phyloP scores from a whole-genome alignment of 768 basidiomycete genomes.

The Boletus vermiculosoides region DNA sequence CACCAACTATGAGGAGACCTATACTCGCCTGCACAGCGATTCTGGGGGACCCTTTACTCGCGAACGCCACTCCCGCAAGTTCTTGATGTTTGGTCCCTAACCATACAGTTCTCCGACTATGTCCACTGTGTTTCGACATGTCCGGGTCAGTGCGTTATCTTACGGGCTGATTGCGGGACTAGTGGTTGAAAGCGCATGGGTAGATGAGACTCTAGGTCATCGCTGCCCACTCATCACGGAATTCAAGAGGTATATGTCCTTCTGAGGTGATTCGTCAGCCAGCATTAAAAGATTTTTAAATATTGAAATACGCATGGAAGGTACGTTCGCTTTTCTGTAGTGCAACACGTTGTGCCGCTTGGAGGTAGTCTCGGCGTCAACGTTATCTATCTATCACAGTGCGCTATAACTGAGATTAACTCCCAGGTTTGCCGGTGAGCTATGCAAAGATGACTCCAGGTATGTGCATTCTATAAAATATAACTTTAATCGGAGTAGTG shows the following conservation, averaged over 20 bases:
- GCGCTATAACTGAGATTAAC: background rate
- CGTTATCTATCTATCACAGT: background rate
- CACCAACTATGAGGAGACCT: background rate
- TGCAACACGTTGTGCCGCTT: background rate
- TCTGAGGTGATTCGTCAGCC: background rate
- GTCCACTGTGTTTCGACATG: background rate
- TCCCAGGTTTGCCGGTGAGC: background rate
- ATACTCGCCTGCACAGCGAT: conserved; percentile 10
- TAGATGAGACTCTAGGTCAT: background rate
- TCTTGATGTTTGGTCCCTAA: background rate
- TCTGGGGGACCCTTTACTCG: background rate
- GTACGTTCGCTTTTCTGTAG: background rate
- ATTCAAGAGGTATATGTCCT: background rate
- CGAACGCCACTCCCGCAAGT: conserved; percentile 5
- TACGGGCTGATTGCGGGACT: background rate
- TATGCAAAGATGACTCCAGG: background rate
- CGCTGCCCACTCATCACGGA: no score
- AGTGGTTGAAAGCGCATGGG: background rate
- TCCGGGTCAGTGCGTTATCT: background rate
- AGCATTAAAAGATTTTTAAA: no score
- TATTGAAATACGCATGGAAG: background rate
- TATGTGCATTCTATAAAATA: background rate
- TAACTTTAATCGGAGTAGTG: background rate
- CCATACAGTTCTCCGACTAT: background rate
- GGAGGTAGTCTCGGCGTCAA: background rate